phyloP scores from a whole-genome alignment of 257 asterid species.

The Nicotiana obtusifolia region DNA sequence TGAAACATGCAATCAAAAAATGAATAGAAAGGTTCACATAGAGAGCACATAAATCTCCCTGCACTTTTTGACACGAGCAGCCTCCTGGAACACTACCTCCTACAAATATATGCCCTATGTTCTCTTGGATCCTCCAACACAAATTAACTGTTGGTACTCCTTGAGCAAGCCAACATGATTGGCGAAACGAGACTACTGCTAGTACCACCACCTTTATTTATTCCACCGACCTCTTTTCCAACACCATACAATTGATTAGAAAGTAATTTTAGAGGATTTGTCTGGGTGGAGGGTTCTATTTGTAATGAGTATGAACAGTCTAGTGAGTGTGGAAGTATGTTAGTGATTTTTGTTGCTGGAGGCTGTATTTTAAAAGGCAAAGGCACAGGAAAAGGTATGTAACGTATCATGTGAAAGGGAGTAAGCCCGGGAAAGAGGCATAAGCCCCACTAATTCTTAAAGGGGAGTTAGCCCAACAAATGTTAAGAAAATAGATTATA shows the following conservation, averaged over 20 bases:
- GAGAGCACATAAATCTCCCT: background rate
- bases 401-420: too few species aligned
- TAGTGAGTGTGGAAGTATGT: background rate
- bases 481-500: too few species aligned
- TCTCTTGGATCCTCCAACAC: background rate
- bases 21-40: background rate
- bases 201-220: background rate
- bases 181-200: background rate
- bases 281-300: background rate
- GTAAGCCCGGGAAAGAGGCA: too few species aligned
- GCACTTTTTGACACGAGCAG: background rate
- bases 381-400: too few species aligned
- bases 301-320: background rate
- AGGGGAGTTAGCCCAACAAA: too few species aligned
- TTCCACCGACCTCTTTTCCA: background rate
- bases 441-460: too few species aligned
- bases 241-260: background rate
- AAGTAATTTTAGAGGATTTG: background rate
- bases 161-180: background rate
- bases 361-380: too few species aligned
- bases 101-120: background rate
- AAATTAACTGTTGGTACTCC: background rate
- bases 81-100: background rate
- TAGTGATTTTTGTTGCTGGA: too few species aligned
- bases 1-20: background rate